These are phyloP conservation scores for Spergularia bocconei DNA, from an alignment of 148 eudicot species.

Conservation along the genomic window DNA sequence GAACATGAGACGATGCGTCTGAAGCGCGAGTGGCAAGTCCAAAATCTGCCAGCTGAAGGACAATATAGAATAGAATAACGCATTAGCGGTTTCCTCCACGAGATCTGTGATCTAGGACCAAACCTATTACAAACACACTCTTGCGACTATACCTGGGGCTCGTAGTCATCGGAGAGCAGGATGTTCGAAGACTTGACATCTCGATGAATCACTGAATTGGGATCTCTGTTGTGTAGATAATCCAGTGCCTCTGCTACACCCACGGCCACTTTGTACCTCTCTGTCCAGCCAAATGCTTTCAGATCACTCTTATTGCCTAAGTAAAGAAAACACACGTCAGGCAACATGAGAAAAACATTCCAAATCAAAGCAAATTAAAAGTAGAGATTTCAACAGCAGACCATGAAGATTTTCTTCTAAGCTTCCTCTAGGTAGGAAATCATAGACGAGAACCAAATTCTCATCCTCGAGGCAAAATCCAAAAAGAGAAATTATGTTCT, in stretches of 20 bases:
- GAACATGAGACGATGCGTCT: conserved; percentile 44
- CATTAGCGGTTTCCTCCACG: conserved; percentile 4
- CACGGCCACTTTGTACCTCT: conserved; percentile 75
- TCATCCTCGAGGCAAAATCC: conserved; percentile 76
- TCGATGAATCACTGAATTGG: conserved; percentile 75
- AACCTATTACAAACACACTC: background rate
- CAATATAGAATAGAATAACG: background rate
- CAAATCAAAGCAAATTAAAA: background rate
- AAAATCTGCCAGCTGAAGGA: conserved; percentile 81
- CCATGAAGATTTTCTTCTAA: conserved; percentile 90
- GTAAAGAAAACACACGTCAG: conserved; percentile 3
- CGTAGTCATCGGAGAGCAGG: conserved; percentile 71
- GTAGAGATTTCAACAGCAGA: conserved; percentile 21
- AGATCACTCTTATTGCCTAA: conserved; percentile 52
- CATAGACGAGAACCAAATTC: conserved; percentile 66
- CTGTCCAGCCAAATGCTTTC: conserved; percentile 66
- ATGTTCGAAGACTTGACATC: conserved; percentile 93
- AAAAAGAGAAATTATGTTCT: conserved; percentile 71
- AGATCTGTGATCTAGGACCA: background rate
- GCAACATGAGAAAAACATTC: background rate
- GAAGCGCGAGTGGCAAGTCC: conserved; percentile 89
- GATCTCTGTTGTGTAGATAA: conserved; percentile 59
- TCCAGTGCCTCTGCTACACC: conserved; percentile 93
- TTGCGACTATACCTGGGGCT: conserved; percentile 58
- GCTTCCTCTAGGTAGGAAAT: conserved; percentile 78